Evolutionary conservation across 306 rosid species (phyloP).

Genomic region (Vigna reflexopilosa): DNA sequence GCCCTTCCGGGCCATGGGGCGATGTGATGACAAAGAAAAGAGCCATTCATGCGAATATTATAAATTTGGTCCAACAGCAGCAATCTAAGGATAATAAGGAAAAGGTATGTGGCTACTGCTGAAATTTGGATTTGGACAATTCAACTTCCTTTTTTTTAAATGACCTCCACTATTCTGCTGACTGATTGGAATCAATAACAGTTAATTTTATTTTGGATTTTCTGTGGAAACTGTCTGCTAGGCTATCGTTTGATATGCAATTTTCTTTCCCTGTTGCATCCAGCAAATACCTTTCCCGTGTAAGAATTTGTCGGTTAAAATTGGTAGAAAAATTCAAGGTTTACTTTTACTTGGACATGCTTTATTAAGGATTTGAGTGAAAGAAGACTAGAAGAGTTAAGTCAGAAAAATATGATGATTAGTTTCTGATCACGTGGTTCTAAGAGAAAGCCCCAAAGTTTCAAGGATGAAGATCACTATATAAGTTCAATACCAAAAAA

Average conservation of each 20-base stretch:
- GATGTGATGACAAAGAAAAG: slow-evolving; percentile 96
- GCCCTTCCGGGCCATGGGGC: slow-evolving; percentile 77
- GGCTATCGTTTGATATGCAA: background rate
- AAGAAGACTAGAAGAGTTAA: background rate
- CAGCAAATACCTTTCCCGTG: background rate
- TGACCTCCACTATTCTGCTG: background rate
- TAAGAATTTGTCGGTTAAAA: slow-evolving; percentile 29
- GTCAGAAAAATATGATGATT: background rate
- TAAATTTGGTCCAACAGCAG: slow-evolving; percentile 69
- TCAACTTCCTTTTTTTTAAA: background rate
- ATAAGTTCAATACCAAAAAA: slow-evolving; percentile 88
- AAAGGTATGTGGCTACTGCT: slow-evolving; percentile 52
- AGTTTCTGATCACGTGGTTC: slow-evolving; percentile 50
- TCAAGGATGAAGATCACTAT: slow-evolving; percentile 83
- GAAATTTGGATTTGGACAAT: slow-evolving; percentile 30
- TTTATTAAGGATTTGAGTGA: slow-evolving; percentile 39
- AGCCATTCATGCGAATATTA: slow-evolving; percentile 81
- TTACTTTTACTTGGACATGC: slow-evolving; percentile 24
- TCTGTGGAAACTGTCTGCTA: background rate
- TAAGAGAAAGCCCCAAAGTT: slow-evolving; percentile 73
- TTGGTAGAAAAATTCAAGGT: slow-evolving; percentile 14
- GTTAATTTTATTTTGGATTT: slow-evolving; percentile 2
- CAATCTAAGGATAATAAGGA: slow-evolving; percentile 52
- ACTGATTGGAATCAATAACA: slow-evolving; percentile 15
- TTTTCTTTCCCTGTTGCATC: slow-evolving; percentile 3